Evolutionary conservation across 306 rosid species (phyloP).

Genomic region (Mucuna pruriens): DNA sequence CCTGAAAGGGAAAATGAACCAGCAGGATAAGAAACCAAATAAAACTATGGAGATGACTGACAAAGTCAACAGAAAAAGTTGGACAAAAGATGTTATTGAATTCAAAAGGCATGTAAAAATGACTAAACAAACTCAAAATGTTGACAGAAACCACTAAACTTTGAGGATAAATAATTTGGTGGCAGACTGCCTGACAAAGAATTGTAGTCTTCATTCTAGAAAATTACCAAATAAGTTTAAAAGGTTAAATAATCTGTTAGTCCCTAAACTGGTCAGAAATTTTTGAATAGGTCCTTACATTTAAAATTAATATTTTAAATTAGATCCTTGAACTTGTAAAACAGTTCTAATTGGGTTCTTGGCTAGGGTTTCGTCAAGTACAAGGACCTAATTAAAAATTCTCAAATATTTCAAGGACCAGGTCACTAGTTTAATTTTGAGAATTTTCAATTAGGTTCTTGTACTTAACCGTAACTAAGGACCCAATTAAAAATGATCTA

Average conservation of each 20-base stretch:
- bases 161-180: not conserved
- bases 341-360: not conserved
- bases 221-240: not conserved
- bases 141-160: conserved; percentile 17
- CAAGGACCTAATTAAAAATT: not conserved
- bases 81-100: conserved; percentile 22
- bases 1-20: conserved; percentile 61
- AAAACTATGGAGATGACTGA: not conserved
- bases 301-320: not conserved
- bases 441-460: not conserved
- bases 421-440: not conserved
- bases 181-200: conserved; percentile 27
- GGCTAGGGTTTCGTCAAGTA: not conserved
- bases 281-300: not conserved
- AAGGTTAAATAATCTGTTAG: not conserved
- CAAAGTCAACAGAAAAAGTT: conserved; percentile 30
- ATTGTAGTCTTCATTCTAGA: conserved; percentile 7
- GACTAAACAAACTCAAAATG: conserved; percentile 23
- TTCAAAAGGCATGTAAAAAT: conserved; percentile 18
- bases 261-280: not conserved
- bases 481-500: not conserved
- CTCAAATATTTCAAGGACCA: not conserved
- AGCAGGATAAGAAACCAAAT: conserved; percentile 28
- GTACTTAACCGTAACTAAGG: not conserved
- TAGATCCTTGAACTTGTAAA: not conserved